Conservation (phyloP, 228 moss, liverwort and hornwort genomes). For the Sphagnum magellanicum region DNA sequence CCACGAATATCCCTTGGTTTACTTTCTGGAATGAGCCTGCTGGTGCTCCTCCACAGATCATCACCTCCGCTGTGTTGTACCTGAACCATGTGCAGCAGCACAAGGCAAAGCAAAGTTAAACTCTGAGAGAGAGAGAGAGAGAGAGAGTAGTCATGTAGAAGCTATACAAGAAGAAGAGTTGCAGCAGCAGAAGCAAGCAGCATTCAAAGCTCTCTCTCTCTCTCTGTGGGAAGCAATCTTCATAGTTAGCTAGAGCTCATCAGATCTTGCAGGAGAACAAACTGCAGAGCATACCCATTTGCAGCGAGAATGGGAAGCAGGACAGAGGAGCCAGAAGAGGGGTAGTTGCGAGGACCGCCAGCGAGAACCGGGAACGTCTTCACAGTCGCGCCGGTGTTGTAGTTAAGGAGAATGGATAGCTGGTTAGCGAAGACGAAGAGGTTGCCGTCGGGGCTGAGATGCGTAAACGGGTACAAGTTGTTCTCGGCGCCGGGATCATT, state of each 20-base stretch:
- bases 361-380: conserved; percentile 27
- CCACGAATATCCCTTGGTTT: conserved; percentile 8
- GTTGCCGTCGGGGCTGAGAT: conserved; percentile 43
- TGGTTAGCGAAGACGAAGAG: conserved; percentile 73
- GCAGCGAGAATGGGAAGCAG: conserved; percentile 31
- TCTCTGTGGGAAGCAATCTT: too few species aligned
- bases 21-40: conserved; percentile 23
- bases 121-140: too few species aligned
- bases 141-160: too few species aligned
- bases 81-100: neutral
- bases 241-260: too few species aligned
- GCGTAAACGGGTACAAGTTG: conserved; percentile 66
- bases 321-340: conserved; percentile 49
- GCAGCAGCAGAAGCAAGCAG: too few species aligned
- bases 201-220: too few species aligned
- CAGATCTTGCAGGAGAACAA: too few species aligned
- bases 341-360: conserved; percentile 60
- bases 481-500: conserved; percentile 21
- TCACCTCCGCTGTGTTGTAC: conserved; percentile 33
- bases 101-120: too few species aligned
- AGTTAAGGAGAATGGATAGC: conserved; percentile 45
- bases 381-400: conserved; percentile 24
- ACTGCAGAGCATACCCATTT: neutral
- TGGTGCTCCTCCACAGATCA: conserved; percentile 46
- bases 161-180: too few species aligned